Conservation (phyloP, 805 yeast species). For the Wickerhamomyces ciferrii region DNA sequence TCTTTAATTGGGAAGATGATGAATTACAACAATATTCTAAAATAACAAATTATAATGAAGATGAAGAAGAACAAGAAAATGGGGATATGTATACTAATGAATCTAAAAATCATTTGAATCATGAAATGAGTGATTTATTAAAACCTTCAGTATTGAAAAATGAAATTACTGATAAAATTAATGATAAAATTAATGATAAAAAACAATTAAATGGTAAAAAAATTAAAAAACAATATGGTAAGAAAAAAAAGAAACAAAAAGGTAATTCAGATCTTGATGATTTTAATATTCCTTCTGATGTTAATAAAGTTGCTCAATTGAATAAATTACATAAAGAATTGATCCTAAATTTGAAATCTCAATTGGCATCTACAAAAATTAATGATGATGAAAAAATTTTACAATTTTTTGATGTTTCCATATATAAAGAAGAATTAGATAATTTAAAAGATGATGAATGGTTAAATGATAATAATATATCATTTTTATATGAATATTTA, state of each 20-base stretch:
- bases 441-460: constrained; percentile 62
- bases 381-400: constrained; percentile 23
- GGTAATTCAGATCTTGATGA: constrained; percentile 4
- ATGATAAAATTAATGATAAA: not conserved
- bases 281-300: constrained; percentile 13
- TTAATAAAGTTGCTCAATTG: constrained; percentile 10
- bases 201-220: no score
- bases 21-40: not conserved
- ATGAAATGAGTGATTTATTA: not conserved
- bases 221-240: not conserved
- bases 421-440: constrained; percentile 52
- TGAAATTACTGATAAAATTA: not conserved
- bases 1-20: constrained; percentile 29
- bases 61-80: constrained; percentile 12
- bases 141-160: not conserved
- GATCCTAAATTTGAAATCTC: constrained; percentile 5
- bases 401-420: constrained; percentile 51
- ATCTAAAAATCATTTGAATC: constrained; percentile 9
- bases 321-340: constrained; percentile 12
- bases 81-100: constrained; percentile 8
- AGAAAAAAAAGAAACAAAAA: constrained; percentile 7
- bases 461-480: constrained; percentile 67
- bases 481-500: constrained; percentile 57
- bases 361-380: constrained; percentile 13
- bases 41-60: not conserved